Base-by-base conservation (phyloP, 495 filamentous ascomycete genomes). In the Penicillium odoratum region DNA sequence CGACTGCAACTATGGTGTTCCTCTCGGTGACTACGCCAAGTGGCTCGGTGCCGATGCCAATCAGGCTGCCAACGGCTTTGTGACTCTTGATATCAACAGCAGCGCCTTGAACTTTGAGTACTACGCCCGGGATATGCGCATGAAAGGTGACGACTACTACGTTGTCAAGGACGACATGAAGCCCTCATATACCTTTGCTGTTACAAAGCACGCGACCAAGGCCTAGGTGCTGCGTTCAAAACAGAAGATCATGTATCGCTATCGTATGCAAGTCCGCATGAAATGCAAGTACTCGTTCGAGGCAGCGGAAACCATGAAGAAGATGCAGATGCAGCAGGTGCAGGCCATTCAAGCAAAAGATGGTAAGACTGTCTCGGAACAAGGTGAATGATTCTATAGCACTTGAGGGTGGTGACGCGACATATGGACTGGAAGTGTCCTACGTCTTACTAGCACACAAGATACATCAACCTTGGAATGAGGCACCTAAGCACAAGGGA, bases 271-370 rank as follows among this genome's bases (percentile, higher is more conserved):
- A 13, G 85, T 92, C 51, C 76, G 88, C 2, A 69, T 72, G 63
- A 75, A 71, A 42, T 91, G 88, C 77, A 85, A 84, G 75, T 92
- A 81, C 62, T 83, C 88, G 6, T 78, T 82, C 16, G 81, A 89
- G 67, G 81, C 88, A 15, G 84, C 56, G 28, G 49, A 58, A 18
- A 52, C 13, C 16, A 58, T 58, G 56, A 52, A 28, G 30, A 58
- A 52, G 18, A 58, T 58, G 48, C 56, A 58, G 40, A 29, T 48
- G 56, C 56, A 52, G 30, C 48, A 57, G 21, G 21, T 2, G 21
- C 21, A 21, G 21, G 21, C 21, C 21, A 21, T 1, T 21, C 21
- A 21, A 21, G 21, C 21, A 21, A 21, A 21, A 21, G 21, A 21
- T 21, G 21, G 2, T 21, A 2, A 21, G 21, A 21, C 21, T 21